Percentiles rank a stretch among this genome's conserved stretches.
Conservation (phyloP, 2,329 filamentous ascomycete species). For the Fusarium ambrosium region DNA sequence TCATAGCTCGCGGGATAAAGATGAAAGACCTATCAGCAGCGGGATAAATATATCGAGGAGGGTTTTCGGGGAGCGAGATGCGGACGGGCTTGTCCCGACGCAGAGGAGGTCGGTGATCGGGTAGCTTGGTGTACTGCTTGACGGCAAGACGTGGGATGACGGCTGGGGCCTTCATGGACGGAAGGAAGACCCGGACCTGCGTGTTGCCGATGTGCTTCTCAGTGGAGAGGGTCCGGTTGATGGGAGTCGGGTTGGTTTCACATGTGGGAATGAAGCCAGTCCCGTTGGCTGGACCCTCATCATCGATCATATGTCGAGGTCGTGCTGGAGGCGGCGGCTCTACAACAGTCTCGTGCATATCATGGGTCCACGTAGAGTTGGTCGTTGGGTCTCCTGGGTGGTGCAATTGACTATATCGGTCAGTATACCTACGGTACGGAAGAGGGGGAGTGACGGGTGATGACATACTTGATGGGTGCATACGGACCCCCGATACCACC, state of each 20-base stretch:
- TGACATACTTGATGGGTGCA: conserved; percentile 74
- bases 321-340: conserved; percentile 58
- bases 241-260: conserved; percentile 71
- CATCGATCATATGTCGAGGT: conserved; percentile 58
- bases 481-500: conserved; percentile 71
- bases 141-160: conserved; percentile 82
- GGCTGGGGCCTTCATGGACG: conserved; percentile 79
- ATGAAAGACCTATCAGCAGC: conserved; percentile 93
- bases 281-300: conserved; percentile 67
- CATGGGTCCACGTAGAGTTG: conserved; percentile 88
- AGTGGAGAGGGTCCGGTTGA: conserved; percentile 84
- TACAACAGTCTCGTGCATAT: conserved; percentile 85
- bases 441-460: conserved; percentile 1
- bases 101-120: conserved; percentile 92
- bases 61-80: conserved; percentile 85
- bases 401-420: conserved; percentile 55
- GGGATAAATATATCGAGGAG: conserved; percentile 91
- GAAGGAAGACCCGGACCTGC: conserved; percentile 84
- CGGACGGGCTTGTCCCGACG: conserved; percentile 96
- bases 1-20: conserved; percentile 93
- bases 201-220: conserved; percentile 88
- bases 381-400: conserved; percentile 72
- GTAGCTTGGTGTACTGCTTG: conserved; percentile 93
- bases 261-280: conserved; percentile 69
- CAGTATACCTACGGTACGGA: conserved; percentile 36